phyloP scores from a whole-genome alignment of 306 rosid genomes.

The Fragaria nilgerrensis region DNA sequence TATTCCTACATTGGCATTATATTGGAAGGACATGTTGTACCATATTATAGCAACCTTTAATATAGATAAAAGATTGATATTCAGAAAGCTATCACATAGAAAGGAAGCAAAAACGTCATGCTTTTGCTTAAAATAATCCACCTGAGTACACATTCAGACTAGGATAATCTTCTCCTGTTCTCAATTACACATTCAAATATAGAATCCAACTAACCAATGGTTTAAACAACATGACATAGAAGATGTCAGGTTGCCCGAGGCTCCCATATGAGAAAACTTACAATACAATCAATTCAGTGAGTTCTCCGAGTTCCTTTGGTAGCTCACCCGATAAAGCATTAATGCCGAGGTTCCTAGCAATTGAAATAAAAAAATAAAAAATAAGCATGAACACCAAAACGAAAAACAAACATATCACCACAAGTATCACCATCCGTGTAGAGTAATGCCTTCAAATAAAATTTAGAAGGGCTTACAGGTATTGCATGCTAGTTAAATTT shows the following conservation, averaged over 20 bases:
- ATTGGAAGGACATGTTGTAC: not conserved
- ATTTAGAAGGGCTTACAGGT: slow-evolving; percentile 44
- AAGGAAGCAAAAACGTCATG: not conserved
- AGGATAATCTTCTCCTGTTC: not conserved
- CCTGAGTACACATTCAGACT: not conserved
- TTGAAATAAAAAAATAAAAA: slow-evolving; percentile 4
- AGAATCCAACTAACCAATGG: not conserved
- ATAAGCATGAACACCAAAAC: not conserved
- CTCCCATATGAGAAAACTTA: slow-evolving; percentile 32
- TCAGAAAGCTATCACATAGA: not conserved
- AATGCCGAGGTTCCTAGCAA: slow-evolving; percentile 50
- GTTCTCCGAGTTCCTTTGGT: slow-evolving; percentile 71
- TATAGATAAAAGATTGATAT: not conserved
- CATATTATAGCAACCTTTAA: not conserved
- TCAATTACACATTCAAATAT: not conserved
- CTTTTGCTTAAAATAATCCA: not conserved
- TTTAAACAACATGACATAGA: not conserved
- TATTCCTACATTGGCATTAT: not conserved
- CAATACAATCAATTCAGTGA: slow-evolving; percentile 41
- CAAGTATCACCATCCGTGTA: not conserved
- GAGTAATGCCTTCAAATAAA: not conserved
- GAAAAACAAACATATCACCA: too few relatives aligned
- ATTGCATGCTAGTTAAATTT: slow-evolving; percentile 60
- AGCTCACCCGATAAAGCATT: slow-evolving; percentile 70
- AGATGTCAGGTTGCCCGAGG: not conserved